Base-by-base conservation (phyloP, 106 monocot genomes). In the Iris macrosiphon region DNA sequence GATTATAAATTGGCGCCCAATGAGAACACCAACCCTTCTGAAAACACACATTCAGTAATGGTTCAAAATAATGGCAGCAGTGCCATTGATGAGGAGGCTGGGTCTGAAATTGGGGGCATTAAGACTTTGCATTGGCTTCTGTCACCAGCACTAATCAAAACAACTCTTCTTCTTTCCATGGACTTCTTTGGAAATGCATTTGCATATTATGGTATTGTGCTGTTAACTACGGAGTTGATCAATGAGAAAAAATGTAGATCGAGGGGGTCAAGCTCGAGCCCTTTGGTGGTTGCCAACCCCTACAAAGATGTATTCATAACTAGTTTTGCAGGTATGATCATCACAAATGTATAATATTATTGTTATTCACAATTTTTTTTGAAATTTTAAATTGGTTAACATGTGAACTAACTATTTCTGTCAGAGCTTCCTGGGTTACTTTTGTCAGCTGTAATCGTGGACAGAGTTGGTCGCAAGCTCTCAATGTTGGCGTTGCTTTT, bases 131-230 rank as follows among this genome's bases (percentile, higher is more conserved):
- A 15, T 41, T 52, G 12, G 22, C 73, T 87, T 50, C 52, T 82
- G 10, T 87, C 86, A 20, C 63, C 57, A 22, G 32, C 83, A 31
- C 43, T 92, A 25, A 63, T 74, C 17, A 83, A 57, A 67, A 34
- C 87, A 33, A 87, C 92, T 22, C 48, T 87, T 38, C 83, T 92
- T 40, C 73, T 92, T 30, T 92, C 82, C 86, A 57, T 80, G 6
- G 71, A 59, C 32, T 86, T 74, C 77, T 79, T 86, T 42, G 92
- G 79, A 4, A 92, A 87, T 77, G 76, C 74, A n/a, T 92, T 87
- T 74, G 63, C 65, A 24, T 92, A 92, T 45, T 92, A 92, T 57
- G 92, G 92, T 16, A 55, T 92, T 29, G 65, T 87, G n/a, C 66
- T 92, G 61, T 61, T 92, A 27, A 87, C 82, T 1, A 68, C 92